Conservation (phyloP, 2,329 filamentous ascomycete genomes). For the Trichoderma gracile region DNA sequence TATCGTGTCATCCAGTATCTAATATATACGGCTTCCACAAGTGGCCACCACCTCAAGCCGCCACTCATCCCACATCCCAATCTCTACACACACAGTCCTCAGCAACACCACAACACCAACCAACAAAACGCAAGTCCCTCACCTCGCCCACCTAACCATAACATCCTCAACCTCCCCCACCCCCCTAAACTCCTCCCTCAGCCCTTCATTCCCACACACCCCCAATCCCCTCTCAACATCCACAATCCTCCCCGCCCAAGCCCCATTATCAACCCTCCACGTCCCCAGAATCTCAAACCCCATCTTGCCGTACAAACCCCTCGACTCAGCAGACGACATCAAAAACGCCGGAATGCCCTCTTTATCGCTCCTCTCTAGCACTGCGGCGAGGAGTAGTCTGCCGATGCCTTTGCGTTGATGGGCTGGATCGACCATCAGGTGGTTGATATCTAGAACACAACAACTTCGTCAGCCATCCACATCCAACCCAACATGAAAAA, state of each 20-base stretch:
- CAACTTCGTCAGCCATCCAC: background rate
- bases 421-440: conserved; percentile 31
- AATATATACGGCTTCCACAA: too few relatives aligned
- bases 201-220: conserved; percentile 19
- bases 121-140: background rate
- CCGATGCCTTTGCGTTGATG: conserved; percentile 31
- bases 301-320: conserved; percentile 28
- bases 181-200: conserved; percentile 27
- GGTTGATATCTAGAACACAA: conserved; percentile 27
- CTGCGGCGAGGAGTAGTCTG: conserved; percentile 24
- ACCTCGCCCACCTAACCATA: conserved; percentile 26
- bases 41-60: too few relatives aligned
- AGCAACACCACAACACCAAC: background rate
- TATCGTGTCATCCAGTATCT: too few relatives aligned
- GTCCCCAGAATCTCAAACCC: conserved; percentile 29
- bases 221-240: conserved; percentile 20
- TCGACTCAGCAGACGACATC: conserved; percentile 30
- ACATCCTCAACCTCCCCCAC: conserved; percentile 29
- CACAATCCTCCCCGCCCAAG: conserved; percentile 27
- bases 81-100: too few relatives aligned
- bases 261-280: conserved; percentile 29
- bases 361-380: conserved; percentile 23
- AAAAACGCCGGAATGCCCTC: conserved; percentile 27
- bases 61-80: background rate
- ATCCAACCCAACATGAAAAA: background rate